Percentiles rank a stretch among this genome's conserved stretches.
Conservation (phyloP, 179 eudicot genomes). For the Drosera spatulata region DNA sequence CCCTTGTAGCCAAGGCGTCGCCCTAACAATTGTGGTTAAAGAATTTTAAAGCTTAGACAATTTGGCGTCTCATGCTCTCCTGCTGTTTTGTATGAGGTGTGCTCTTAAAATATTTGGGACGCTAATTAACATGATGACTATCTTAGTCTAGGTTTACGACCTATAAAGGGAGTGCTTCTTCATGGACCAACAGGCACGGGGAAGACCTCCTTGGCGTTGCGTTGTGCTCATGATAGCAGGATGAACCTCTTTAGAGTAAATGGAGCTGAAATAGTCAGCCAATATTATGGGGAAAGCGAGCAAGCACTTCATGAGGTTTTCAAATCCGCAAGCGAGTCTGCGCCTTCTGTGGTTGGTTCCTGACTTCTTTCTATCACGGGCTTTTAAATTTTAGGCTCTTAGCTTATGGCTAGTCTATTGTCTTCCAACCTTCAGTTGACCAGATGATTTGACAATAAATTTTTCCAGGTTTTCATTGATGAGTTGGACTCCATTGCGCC, state of each 20-base stretch:
- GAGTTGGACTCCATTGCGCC: slow-evolving; percentile 99
- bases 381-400: neutral
- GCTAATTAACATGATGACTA: slow-evolving; percentile 22
- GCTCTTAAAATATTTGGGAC: neutral
- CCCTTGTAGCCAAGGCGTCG: no score
- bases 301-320: slow-evolving; percentile 72
- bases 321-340: slow-evolving; percentile 57
- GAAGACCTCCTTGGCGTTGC: slow-evolving; percentile 73
- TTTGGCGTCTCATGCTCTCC: no score
- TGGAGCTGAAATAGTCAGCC: slow-evolving; percentile 82
- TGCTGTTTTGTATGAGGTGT: no score
- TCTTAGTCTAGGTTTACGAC: slow-evolving; percentile 77
- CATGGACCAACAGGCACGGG: slow-evolving; percentile 98
- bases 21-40: no score
- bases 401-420: neutral
- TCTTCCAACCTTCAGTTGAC: neutral
- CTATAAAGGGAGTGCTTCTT: slow-evolving; percentile 94
- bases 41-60: no score
- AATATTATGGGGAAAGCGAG: slow-evolving; percentile 83
- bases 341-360: slow-evolving; percentile 80
- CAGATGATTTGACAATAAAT: neutral
- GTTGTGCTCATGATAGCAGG: slow-evolving; percentile 74
- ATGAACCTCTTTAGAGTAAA: slow-evolving; percentile 65
- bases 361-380: no score
- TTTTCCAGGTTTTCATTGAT: slow-evolving; percentile 77